A percentile compares a stretch with the other conserved stretches of the same genome.
Evolutionary conservation across 73 alveolate species (phyloP).

Genomic region (Uronychia binucleata): DNA sequence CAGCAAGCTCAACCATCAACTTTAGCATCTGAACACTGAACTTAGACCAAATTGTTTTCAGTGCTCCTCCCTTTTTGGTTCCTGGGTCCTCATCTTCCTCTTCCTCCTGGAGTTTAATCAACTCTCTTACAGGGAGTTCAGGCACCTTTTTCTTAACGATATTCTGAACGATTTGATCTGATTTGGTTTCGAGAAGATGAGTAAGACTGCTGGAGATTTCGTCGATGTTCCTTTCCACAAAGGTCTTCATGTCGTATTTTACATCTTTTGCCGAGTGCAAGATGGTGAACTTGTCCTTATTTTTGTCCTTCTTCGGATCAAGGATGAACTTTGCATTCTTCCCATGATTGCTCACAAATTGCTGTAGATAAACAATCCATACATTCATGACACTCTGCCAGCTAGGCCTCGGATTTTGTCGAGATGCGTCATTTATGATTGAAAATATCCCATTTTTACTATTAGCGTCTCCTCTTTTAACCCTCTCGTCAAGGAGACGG

Average conservation of each 20-base stretch:
- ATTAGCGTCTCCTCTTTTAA: conserved; percentile 36
- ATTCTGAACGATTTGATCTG: conserved; percentile 8
- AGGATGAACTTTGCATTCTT: conserved; percentile 39
- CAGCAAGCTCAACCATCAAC: conserved; percentile 83
- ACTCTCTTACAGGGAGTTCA: conserved; percentile 13
- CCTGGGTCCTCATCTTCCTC: conserved; percentile 75
- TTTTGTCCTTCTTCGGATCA: conserved; percentile 32
- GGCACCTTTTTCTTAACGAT: conserved; percentile 6
- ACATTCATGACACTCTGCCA: conserved; percentile 32
- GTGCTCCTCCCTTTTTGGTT: conserved; percentile 55
- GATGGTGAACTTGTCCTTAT: conserved; percentile 67
- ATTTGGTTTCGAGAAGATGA: conserved; percentile 51
- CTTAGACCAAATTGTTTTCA: conserved; percentile 92
- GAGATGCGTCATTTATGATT: conserved; percentile 62
- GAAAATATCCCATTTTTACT: conserved; percentile 62
- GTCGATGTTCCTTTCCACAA: conserved; percentile 94
- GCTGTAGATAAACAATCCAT: conserved; percentile 20
- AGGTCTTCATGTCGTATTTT: conserved; percentile 76
- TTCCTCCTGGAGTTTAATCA: conserved; percentile 54
- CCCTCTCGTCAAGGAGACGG: conserved; percentile 70
- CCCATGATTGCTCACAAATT: conserved; percentile 14
- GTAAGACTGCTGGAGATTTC: conserved; percentile 74
- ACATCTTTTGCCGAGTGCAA: conserved; percentile 94
- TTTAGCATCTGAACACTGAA: conserved; percentile 89
- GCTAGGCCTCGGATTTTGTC: conserved; percentile 59